Percentiles rank a stretch among this genome's conserved stretches.
Conservation (phyloP, 2,329 filamentous ascomycete genomes). For the Aspergillus melleus region DNA sequence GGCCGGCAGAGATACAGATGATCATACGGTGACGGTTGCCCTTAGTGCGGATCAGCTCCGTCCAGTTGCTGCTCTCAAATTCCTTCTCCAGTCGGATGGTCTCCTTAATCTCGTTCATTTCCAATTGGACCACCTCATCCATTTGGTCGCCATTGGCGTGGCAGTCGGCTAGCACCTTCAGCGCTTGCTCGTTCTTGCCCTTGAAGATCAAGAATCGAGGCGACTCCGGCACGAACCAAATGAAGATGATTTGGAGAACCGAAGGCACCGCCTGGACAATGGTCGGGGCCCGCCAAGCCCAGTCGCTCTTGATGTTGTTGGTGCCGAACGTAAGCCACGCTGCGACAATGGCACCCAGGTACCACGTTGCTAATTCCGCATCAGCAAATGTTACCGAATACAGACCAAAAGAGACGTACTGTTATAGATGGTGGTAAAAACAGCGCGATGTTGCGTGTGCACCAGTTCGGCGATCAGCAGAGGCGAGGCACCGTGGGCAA, state of each 20-base stretch:
- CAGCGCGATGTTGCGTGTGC: conserved; percentile 30
- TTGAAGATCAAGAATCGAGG: conserved; percentile 52
- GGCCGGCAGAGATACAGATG: conserved; percentile 54
- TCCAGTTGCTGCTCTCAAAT: conserved; percentile 47
- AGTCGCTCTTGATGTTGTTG: conserved; percentile 36
- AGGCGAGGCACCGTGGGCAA: conserved; percentile 29
- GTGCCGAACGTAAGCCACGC: conserved; percentile 46
- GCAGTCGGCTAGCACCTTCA: conserved; percentile 33
- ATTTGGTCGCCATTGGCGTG: conserved; percentile 44
- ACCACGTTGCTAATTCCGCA: conserved; percentile 41
- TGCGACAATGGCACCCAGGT: conserved; percentile 48
- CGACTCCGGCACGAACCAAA: conserved; percentile 67
- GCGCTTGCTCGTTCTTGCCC: conserved; percentile 29
- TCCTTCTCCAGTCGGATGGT: conserved; percentile 49
- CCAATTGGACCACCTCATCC: conserved; percentile 29
- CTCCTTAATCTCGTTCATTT: conserved; percentile 43
- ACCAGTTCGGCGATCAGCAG: conserved; percentile 31
- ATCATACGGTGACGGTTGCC: conserved; percentile 57
- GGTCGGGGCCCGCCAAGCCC: conserved; percentile 50
- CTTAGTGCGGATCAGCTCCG: conserved; percentile 40
- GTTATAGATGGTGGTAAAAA: conserved; percentile 27
- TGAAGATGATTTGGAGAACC: conserved; percentile 51
- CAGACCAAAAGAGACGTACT: conserved; percentile 7
- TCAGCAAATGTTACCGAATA: no score
- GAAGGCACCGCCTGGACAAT: conserved; percentile 63